A percentile compares a stretch with the other conserved stretches of the same genome.
These are phyloP conservation scores for Huntiella omanensis DNA, from an alignment of 2,329 filamentous ascomycete species.

Conservation along the genomic window DNA sequence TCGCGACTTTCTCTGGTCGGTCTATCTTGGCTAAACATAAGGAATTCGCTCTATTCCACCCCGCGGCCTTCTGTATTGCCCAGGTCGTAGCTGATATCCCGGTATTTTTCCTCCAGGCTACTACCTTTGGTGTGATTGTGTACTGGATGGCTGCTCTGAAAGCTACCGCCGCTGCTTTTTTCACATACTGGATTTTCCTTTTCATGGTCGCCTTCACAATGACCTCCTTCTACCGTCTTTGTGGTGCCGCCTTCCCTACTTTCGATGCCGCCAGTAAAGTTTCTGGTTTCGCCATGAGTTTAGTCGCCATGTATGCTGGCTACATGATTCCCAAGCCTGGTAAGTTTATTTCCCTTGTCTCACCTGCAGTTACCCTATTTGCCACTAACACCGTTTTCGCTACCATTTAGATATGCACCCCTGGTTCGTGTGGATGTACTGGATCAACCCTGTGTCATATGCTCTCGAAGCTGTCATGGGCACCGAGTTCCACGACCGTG, in stretches of 20 bases:
- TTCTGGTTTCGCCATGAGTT: constrained; percentile 29
- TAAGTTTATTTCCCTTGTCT: background rate
- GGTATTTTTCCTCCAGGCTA: constrained; percentile 37
- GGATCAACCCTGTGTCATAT: constrained; percentile 38
- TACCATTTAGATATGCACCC: constrained; percentile 32
- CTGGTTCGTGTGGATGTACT: constrained; percentile 45
- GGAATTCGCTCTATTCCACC: constrained; percentile 1
- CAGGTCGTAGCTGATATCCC: constrained; percentile 20
- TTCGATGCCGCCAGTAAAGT: constrained; percentile 42
- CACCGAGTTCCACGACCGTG: background rate
- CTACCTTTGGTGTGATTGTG: constrained; percentile 34
- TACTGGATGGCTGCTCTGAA: constrained; percentile 47
- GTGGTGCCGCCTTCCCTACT: constrained; percentile 34
- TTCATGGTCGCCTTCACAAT: constrained; percentile 34
- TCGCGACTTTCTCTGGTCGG: constrained; percentile 20
- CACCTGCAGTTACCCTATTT: background rate
- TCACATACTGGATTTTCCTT: constrained; percentile 40
- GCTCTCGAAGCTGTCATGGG: constrained; percentile 1
- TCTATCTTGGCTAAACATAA: constrained; percentile 2
- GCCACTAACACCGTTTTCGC: constrained; percentile 9
- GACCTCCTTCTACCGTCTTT: constrained; percentile 37
- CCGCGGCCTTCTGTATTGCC: background rate
- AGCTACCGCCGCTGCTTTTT: constrained; percentile 32
- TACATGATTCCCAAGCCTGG: constrained; percentile 39
- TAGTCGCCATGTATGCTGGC: constrained; percentile 41